Conservation (phyloP, 1,284 basidiomycete genomes). For the Gymnopus androsaceus region DNA sequence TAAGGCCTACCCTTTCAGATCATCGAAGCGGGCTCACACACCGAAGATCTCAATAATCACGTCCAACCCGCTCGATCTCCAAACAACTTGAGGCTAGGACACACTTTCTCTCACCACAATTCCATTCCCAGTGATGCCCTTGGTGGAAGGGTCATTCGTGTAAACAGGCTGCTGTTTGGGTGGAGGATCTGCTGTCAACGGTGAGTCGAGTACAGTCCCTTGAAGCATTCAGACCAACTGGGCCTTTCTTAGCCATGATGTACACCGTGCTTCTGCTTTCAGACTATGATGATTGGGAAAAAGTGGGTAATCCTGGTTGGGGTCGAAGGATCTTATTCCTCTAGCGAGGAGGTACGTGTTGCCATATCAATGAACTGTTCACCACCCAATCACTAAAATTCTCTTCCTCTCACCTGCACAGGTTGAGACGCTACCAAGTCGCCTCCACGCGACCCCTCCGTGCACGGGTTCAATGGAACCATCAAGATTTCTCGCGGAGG, state of each 20-base stretch:
- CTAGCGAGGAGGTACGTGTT: constrained; percentile 40
- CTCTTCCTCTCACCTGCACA: too few relatives aligned
- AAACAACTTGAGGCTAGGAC: constrained; percentile 33
- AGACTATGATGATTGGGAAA: constrained; percentile 51
- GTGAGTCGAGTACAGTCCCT: constrained; percentile 40
- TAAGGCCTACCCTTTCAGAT: constrained; percentile 24
- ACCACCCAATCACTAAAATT: too few relatives aligned
- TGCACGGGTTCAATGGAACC: constrained; percentile 57
- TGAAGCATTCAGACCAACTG: background rate
- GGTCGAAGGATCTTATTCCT: constrained; percentile 43
- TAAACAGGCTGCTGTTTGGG: constrained; percentile 53
- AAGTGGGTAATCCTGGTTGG: constrained; percentile 44
- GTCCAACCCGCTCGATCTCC: constrained; percentile 53
- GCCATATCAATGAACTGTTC: too few relatives aligned
- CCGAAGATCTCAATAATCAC: constrained; percentile 44
- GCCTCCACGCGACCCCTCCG: constrained; percentile 25
- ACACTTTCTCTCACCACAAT: constrained; percentile 42
- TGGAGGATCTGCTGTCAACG: constrained; percentile 63
- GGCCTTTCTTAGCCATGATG: constrained; percentile 42
- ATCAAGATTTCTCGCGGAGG: constrained; percentile 49
- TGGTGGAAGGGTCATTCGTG: constrained; percentile 43
- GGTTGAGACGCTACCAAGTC: constrained; percentile 53
- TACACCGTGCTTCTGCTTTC: constrained; percentile 51
- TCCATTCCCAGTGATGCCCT: constrained; percentile 45
- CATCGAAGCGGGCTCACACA: constrained; percentile 49